A percentile compares a stretch with the other conserved stretches of the same genome.
Conservation (phyloP, 352 stramenopile genomes). For the Phytopythium boreale region DNA sequence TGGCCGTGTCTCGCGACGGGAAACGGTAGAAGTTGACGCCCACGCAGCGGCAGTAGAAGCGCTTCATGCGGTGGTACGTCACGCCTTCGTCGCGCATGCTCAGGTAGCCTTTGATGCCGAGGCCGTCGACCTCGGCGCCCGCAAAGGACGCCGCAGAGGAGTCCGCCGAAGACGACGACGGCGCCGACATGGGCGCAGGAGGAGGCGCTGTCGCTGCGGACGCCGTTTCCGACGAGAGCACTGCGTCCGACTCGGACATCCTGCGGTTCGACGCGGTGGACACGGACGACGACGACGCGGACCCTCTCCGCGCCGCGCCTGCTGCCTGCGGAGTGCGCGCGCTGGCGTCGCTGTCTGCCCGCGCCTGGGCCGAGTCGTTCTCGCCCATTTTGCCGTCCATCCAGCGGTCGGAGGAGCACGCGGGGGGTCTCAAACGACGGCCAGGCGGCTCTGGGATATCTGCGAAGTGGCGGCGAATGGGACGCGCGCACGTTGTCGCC, state of each 20-base stretch:
- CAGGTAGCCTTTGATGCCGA: slow-evolving; percentile 73
- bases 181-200: background rate
- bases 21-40: slow-evolving; percentile 80
- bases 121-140: slow-evolving; percentile 53
- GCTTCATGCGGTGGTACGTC: slow-evolving; percentile 86
- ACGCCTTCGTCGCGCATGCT: slow-evolving; percentile 82
- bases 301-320: background rate
- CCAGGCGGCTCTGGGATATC: background rate
- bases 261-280: slow-evolving; percentile 13
- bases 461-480: background rate
- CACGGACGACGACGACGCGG: background rate
- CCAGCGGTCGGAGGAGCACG: background rate
- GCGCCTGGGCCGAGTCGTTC: background rate
- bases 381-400: slow-evolving; percentile 5
- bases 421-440: background rate
- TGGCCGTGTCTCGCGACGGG: slow-evolving; percentile 58
- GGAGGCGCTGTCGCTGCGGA: slow-evolving; percentile 7
- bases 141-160: background rate
- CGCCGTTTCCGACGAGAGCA: slow-evolving; percentile 3
- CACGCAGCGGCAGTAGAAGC: slow-evolving; percentile 79
- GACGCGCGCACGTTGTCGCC: background rate
- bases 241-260: slow-evolving; percentile 22
- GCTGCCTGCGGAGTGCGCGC: slow-evolving; percentile 1
- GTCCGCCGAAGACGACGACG: background rate
- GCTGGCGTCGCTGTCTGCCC: slow-evolving; percentile 11